Conservation (phyloP, 805 yeast species). For the Zygosaccharomyces bisporus region DNA sequence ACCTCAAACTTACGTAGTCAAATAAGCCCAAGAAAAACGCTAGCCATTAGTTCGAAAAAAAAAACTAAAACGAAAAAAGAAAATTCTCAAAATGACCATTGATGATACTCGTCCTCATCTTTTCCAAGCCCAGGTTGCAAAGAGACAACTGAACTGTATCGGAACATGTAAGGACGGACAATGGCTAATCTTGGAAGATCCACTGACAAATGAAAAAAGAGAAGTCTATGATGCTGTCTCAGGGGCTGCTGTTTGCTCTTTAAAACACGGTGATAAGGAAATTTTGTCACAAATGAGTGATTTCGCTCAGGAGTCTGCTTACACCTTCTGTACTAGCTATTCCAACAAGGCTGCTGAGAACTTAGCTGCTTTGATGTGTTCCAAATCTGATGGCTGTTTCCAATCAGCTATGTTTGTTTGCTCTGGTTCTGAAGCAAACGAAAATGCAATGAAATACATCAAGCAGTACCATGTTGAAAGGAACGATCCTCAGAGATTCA, state of each 20-base stretch:
- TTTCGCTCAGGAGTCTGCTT: constrained; percentile 38
- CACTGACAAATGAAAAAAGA: constrained; percentile 28
- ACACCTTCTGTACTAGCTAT: constrained; percentile 36
- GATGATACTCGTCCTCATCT: background rate
- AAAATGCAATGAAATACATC: constrained; percentile 59
- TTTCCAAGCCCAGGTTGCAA: constrained; percentile 1
- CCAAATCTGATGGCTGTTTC: constrained; percentile 35
- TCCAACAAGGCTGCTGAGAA: constrained; percentile 42
- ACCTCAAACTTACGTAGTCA: background rate
- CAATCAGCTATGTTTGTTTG: constrained; percentile 46
- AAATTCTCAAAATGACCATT: background rate
- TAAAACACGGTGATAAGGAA: constrained; percentile 43
- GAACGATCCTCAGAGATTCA: constrained; percentile 40
- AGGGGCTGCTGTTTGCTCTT: constrained; percentile 50
- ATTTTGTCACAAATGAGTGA: constrained; percentile 37
- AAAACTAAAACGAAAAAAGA: background rate
- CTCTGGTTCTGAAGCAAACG: constrained; percentile 68
- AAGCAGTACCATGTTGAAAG: constrained; percentile 45
- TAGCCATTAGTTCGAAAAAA: no score
- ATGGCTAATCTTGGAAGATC: constrained; percentile 7
- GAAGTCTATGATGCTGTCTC: constrained; percentile 43
- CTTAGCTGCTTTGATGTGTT: constrained; percentile 42
- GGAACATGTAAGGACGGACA: constrained; percentile 8
- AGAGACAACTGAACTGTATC: constrained; percentile 4
- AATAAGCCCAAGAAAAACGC: no score